phyloP scores from a whole-genome alignment of 495 filamentous ascomycete species.

The Sabuloglossum arenarium region DNA sequence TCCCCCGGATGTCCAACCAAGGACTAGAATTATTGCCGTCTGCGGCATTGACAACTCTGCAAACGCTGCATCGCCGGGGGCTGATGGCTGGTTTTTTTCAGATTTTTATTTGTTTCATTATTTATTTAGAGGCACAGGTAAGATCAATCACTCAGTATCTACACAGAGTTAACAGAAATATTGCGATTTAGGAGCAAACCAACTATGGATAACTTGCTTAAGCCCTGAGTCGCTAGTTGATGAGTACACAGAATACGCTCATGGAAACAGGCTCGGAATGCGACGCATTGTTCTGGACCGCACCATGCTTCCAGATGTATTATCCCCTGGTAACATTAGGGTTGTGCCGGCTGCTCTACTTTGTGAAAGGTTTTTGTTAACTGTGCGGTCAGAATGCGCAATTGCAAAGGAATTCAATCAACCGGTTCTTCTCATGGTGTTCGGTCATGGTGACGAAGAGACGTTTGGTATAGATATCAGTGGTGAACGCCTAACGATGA shows the following conservation, averaged over 20 bases:
- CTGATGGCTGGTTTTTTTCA: not conserved
- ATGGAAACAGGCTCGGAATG: not conserved
- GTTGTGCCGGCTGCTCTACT: not conserved
- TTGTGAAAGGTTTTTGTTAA: not conserved
- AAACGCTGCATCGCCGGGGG: not conserved
- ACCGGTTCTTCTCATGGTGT: not conserved
- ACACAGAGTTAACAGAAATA: no score
- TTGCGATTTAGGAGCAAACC: not conserved
- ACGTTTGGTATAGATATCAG: not conserved
- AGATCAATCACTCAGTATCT: no score
- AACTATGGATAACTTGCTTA: not conserved
- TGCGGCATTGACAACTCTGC: not conserved
- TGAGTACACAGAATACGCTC: not conserved
- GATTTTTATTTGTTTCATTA: not conserved
- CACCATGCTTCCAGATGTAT: not conserved
- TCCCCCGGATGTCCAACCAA: not conserved
- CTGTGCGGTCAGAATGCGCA: not conserved
- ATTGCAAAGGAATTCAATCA: not conserved
- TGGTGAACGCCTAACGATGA: no score
- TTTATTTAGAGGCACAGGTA: not conserved
- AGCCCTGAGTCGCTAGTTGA: not conserved
- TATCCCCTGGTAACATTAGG: no score
- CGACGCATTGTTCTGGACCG: not conserved
- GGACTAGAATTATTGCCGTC: not conserved
- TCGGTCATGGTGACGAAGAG: not conserved